Percentiles rank a stretch among this genome's conserved stretches.
Conservation (phyloP, 2,329 filamentous ascomycete genomes). For the Colletotrichum plurivorum region DNA sequence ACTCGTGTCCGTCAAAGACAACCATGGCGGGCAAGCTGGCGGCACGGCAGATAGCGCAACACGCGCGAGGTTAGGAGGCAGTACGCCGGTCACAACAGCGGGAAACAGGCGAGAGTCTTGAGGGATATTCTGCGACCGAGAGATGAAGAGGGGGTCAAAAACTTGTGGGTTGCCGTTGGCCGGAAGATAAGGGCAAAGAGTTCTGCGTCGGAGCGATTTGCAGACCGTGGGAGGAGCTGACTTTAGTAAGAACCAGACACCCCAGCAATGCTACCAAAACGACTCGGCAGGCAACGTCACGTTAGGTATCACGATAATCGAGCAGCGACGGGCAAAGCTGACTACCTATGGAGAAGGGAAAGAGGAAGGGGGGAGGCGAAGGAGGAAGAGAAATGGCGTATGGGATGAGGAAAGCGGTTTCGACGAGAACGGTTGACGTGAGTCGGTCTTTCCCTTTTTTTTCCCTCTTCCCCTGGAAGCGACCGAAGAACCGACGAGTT, state of each 20-base stretch:
- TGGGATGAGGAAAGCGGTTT: neutral
- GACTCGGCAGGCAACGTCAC: conserved; percentile 37
- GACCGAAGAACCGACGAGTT: conserved; percentile 15
- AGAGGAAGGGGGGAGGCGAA: neutral
- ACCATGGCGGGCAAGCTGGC: conserved; percentile 73
- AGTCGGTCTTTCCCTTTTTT: neutral
- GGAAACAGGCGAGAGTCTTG: conserved; percentile 9
- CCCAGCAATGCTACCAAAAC: conserved; percentile 34
- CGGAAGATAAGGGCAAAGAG: conserved; percentile 23
- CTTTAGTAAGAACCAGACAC: conserved; percentile 39
- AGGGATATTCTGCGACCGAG: conserved; percentile 21
- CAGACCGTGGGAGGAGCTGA: conserved; percentile 26
- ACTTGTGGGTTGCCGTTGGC: conserved; percentile 32
- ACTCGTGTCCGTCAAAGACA: conserved; percentile 88
- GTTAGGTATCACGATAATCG: conserved; percentile 36
- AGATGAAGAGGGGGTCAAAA: conserved; percentile 11
- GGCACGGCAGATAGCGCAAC: conserved; percentile 9
- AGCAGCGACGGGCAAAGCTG: conserved; percentile 26
- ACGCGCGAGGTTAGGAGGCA: conserved; percentile 12
- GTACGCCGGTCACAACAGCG: conserved; percentile 23
- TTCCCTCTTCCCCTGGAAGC: neutral
- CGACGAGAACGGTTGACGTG: conserved; percentile 2
- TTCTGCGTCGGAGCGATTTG: conserved; percentile 20
- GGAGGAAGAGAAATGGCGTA: conserved; percentile 19
- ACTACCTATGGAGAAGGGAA: neutral